phyloP scores from a whole-genome alignment of 139 green algal genomes.

The Pycnococcus provasolii region DNA sequence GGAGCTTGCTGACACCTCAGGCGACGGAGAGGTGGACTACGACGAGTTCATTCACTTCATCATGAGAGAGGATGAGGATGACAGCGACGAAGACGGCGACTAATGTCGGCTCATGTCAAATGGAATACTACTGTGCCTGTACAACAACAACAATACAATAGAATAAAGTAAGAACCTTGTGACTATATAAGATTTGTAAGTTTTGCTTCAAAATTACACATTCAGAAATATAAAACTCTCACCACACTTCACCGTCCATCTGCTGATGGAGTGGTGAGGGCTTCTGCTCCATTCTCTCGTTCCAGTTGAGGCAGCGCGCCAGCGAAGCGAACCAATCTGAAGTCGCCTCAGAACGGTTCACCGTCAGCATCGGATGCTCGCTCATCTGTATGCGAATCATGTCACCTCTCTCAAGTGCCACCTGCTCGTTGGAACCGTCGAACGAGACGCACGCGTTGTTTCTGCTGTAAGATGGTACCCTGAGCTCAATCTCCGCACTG shows the following conservation, averaged over 20 bases:
- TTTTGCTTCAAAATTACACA: too few species aligned
- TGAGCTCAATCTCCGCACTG: slow-evolving; percentile 54
- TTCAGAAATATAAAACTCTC: too few species aligned
- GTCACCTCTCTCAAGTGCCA: slow-evolving; percentile 73
- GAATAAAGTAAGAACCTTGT: too few species aligned
- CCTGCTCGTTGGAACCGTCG: slow-evolving; percentile 67
- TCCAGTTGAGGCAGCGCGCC: slow-evolving; percentile 79
- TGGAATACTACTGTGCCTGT: too few species aligned
- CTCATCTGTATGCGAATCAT: slow-evolving; percentile 72
- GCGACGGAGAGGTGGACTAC: slow-evolving; percentile 7
- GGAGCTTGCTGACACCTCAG: slow-evolving; percentile 2
- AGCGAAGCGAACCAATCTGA: slow-evolving; percentile 87
- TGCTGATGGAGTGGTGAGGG: slow-evolving; percentile 12
- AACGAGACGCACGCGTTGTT: slow-evolving; percentile 84
- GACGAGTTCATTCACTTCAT: slow-evolving; percentile 18
- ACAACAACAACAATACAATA: too few species aligned
- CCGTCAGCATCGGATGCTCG: slow-evolving; percentile 86
- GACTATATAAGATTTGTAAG: too few species aligned
- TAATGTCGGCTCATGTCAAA: too few species aligned
- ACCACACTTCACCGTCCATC: too few species aligned
- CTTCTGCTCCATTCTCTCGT: slow-evolving; percentile 67
- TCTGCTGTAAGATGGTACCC: slow-evolving; percentile 62
- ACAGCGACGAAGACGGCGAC: too few species aligned
- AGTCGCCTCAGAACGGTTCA: slow-evolving; percentile 86
- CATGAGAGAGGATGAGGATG: background rate